Base-by-base conservation (phyloP, 352 stramenopile species). In the Globisporangium cystogenes region DNA sequence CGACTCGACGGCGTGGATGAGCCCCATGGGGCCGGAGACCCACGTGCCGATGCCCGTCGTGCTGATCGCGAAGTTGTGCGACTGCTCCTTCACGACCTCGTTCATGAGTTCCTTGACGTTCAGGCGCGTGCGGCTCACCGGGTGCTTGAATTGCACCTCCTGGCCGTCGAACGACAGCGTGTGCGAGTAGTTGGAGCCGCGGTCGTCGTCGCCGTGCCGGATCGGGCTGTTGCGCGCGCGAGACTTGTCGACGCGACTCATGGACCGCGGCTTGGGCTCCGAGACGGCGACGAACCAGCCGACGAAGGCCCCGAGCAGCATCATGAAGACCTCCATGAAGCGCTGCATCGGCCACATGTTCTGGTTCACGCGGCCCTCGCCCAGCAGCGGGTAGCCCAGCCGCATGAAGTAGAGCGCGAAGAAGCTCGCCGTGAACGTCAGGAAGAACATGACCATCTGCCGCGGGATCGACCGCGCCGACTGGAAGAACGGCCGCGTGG, bases 291-390 rank as follows among this genome's bases (percentile, higher is more conserved):
- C 72, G 33, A 81, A 45, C 76, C 79, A 90, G 53, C 78, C 82
- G 0, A 68, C 41, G 16, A 48, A 64, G 26, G 79, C 80, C 15
- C 84, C 84, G 21, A 59, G 54, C 39, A 93, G 51, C 75, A 94
- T 84, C 29, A 90, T 59, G n/a, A 85, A 23, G 23, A 84, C 57
- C 63, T 94, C 84, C 55, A 91, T 69, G 44, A 92, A 59, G 7
- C 84, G 79, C 68, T 94, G 82, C 39, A 93, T 62, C 8, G 84
- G 84, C 84, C 84, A 94, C 74, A 88, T 76, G 54, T 84, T 65
- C 68, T 92, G 82, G 55, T 90, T 81, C 51, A 65, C 52, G 24
- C 74, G 72, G 49, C 80, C 61, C 23, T 60, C 44, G 16, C 73
- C 79, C n/a, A 89, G 67, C 10, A 94, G 59, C 33, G 81, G 81